phyloP scores from a whole-genome alignment of 2,329 filamentous ascomycete genomes.

The Fonsecaea monophora region DNA sequence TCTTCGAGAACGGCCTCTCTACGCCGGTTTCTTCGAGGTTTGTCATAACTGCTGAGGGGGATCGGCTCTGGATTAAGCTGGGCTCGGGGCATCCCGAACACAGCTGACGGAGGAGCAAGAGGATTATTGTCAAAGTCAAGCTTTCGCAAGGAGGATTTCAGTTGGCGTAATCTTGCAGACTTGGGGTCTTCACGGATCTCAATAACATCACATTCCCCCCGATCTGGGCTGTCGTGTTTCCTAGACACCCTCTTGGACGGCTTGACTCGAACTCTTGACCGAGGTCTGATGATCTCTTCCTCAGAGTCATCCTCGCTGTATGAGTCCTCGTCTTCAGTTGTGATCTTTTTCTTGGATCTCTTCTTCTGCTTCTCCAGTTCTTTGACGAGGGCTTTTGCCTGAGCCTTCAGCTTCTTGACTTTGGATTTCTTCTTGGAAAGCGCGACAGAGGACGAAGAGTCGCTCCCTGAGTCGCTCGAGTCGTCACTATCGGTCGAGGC shows the following conservation, averaged over 20 bases:
- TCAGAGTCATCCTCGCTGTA: conserved; percentile 18
- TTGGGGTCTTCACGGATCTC: conserved; percentile 29
- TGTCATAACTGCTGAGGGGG: conserved; percentile 4
- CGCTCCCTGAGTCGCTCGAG: conserved; percentile 28
- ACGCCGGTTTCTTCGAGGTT: conserved; percentile 3
- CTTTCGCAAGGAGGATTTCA: conserved; percentile 18
- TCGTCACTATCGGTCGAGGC: conserved; percentile 21
- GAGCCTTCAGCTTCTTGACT: conserved; percentile 28
- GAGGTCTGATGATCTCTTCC: conserved; percentile 11
- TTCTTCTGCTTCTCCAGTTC: conserved; percentile 21
- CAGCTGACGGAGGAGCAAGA: conserved; percentile 5
- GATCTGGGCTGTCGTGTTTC: conserved; percentile 13
- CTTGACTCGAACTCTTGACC: conserved; percentile 15
- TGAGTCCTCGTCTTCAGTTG: conserved; percentile 24
- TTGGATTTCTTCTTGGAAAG: conserved; percentile 27
- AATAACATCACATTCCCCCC: conserved; percentile 21
- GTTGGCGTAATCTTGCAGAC: conserved; percentile 22
- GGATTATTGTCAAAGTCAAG: conserved; percentile 20
- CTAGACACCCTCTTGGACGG: conserved; percentile 18
- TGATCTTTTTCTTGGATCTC: conserved; percentile 21
- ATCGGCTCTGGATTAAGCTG: conserved; percentile 9
- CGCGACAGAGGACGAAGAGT: conserved; percentile 23
- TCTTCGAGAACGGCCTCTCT: conserved; percentile 7
- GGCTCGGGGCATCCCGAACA: background rate
- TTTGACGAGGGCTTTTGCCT: conserved; percentile 28